Evolutionary conservation across 192 early-diverging fungal species (phyloP), one percentile per base, ranked within the genome.

Genomic region (Backusella psychrophila): DNA sequence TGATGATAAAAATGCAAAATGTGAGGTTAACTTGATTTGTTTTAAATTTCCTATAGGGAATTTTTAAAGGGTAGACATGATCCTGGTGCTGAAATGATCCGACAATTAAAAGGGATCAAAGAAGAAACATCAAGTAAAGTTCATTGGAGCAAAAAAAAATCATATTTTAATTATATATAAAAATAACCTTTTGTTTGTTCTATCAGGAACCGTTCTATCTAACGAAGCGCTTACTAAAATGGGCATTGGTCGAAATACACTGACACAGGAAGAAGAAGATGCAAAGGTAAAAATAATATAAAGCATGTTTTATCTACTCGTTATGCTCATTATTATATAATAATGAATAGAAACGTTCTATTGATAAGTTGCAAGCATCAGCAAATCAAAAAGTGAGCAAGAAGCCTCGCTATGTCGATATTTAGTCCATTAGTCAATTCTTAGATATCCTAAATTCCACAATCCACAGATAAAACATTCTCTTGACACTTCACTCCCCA

Each of bases 51-150:
- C 33, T 72, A 42, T 69, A 78, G 77, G 26, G 34, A 78, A 36
- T 78, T 78, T 59, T 59, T 78, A 33, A 56, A 78, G n/a, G 77
- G 77, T 29, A 67, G 44, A 39, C 66, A n/a, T 17, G 77, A 78
- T 70, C 72, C 77, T 66, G 77, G 77, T 31, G 77, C 77, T 38
- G 68, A 74, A 49, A 78, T 74, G 72, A 78, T 78, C 29, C 65
- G 77, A 31, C 68, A 73, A 70, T n/a, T 74, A 19, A 74, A 56
- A 44, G 77, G 77, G 12, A 78, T 78, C 21, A 26, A 78, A 34
- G 71, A 78, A 15, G 66, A 72, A 53, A 35, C 29, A 53, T 21
- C 38, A 59, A 52, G 77, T 78, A 73, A 53, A 66, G 38, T 39
- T 41, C 1, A 17, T 39, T 42, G 29, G 33, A 29, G 14, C 19